These are phyloP conservation scores for Candida namnaoensis DNA, from an alignment of 805 yeast species.

Conservation along the genomic window DNA sequence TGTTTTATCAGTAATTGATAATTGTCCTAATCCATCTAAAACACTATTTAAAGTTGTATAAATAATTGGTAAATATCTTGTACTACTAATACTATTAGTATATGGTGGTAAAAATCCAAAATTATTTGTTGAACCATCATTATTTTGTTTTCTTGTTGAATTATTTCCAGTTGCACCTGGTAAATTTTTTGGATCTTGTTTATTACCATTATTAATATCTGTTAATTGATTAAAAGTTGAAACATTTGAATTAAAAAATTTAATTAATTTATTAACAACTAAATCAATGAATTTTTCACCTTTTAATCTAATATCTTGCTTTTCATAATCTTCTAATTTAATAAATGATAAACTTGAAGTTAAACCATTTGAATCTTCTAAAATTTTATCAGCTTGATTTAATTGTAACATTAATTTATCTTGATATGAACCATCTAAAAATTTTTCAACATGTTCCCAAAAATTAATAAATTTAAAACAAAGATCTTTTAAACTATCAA, in stretches of 20 bases:
- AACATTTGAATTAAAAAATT: slow-evolving; percentile 23
- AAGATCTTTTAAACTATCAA: slow-evolving; percentile 30
- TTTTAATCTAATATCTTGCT: slow-evolving; percentile 27
- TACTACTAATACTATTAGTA: slow-evolving; percentile 53
- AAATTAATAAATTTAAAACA: slow-evolving; percentile 36
- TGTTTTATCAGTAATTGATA: slow-evolving; percentile 29
- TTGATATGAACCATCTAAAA: slow-evolving; percentile 40
- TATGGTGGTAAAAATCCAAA: slow-evolving; percentile 58
- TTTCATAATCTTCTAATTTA: slow-evolving; percentile 33
- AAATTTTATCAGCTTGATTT: slow-evolving; percentile 24
- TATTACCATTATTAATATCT: neutral
- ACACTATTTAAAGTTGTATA: slow-evolving; percentile 32
- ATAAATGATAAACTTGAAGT: slow-evolving; percentile 28
- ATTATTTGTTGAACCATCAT: slow-evolving; percentile 20
- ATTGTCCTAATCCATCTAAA: slow-evolving; percentile 33
- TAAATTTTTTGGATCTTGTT: no score
- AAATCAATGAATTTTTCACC: slow-evolving; percentile 29
- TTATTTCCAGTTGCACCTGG: no score
- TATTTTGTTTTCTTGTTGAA: slow-evolving; percentile 4
- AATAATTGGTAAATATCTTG: slow-evolving; percentile 40
- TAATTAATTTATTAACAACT: slow-evolving; percentile 19
- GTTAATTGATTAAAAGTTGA: slow-evolving; percentile 8
- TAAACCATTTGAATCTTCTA: slow-evolving; percentile 15
- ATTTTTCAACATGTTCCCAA: slow-evolving; percentile 47
- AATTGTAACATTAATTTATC: slow-evolving; percentile 28